Conservation (phyloP, 441 rosid species). For the Bocquillonia castaneifolia region DNA sequence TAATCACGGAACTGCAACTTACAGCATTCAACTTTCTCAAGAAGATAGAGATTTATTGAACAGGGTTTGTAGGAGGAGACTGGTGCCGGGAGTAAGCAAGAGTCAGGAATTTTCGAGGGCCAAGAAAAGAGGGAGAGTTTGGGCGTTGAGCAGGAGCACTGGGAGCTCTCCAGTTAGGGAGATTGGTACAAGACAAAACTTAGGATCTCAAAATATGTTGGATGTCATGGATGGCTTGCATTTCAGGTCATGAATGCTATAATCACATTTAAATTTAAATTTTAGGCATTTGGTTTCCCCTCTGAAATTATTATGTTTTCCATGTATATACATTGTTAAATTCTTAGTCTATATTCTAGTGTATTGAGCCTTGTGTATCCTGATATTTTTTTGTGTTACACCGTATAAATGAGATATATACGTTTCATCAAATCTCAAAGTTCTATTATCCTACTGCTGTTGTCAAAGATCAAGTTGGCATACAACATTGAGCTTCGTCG, state of each 20-base stretch:
- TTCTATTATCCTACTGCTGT: no score
- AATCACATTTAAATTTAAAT: neutral
- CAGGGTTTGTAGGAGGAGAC: slow-evolving; percentile 35
- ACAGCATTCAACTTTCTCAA: slow-evolving; percentile 40
- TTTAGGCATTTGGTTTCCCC: neutral
- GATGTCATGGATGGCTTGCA: slow-evolving; percentile 64
- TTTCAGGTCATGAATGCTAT: slow-evolving; percentile 10
- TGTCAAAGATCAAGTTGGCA: no score
- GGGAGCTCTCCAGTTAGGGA: slow-evolving; percentile 58
- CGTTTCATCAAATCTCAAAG: neutral
- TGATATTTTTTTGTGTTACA: neutral
- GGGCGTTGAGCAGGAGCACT: slow-evolving; percentile 51
- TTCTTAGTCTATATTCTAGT: slow-evolving; percentile 21
- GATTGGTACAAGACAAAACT: slow-evolving; percentile 13
- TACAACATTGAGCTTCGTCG: no score
- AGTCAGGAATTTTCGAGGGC: slow-evolving; percentile 53
- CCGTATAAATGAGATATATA: neutral
- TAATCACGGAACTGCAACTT: slow-evolving; percentile 19
- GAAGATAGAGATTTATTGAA: slow-evolving; percentile 55
- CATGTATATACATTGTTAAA: slow-evolving; percentile 10
- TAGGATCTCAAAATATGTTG: slow-evolving; percentile 31
- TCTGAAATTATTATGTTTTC: slow-evolving; percentile 19
- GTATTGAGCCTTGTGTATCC: neutral
- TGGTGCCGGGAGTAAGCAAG: slow-evolving; percentile 56
- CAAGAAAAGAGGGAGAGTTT: slow-evolving; percentile 31